phyloP scores from a whole-genome alignment of 2,329 filamentous ascomycete genomes.

The Penicillium polonicum region DNA sequence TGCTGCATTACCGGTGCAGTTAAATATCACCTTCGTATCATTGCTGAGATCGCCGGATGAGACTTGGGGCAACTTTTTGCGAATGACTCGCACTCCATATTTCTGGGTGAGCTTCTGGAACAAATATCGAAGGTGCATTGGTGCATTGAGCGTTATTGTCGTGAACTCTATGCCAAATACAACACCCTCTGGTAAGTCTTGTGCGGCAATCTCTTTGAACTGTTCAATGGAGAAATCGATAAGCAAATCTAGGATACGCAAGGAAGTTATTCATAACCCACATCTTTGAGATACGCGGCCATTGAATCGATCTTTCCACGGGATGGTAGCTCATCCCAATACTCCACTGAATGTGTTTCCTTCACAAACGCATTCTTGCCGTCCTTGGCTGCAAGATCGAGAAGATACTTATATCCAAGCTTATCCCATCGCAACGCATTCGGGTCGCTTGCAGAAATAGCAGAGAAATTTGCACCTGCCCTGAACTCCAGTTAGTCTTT shows the following conservation, averaged over 20 bases:
- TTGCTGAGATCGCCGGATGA: conserved; percentile 5
- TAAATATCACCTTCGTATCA: conserved; percentile 8
- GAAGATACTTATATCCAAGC: conserved; percentile 42
- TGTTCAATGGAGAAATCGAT: background rate
- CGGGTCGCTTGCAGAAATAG: conserved; percentile 43
- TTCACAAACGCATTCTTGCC: conserved; percentile 41
- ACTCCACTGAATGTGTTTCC: conserved; percentile 36
- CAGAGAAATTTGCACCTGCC: conserved; percentile 50
- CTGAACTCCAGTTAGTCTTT: conserved; percentile 12
- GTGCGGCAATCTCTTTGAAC: conserved; percentile 25
- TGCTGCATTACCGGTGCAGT: conserved; percentile 36
- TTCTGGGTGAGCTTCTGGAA: conserved; percentile 25
- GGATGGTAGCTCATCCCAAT: conserved; percentile 44
- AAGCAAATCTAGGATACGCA: background rate
- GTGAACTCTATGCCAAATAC: conserved; percentile 40
- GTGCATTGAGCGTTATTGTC: conserved; percentile 41
- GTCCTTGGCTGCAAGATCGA: conserved; percentile 33
- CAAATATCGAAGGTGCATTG: conserved; percentile 35
- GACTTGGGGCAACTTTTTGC: background rate
- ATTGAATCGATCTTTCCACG: conserved; percentile 45
- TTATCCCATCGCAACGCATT: conserved; percentile 47
- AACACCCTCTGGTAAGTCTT: conserved; percentile 34
- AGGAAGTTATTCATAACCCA: conserved; percentile 9
- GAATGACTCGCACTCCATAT: conserved; percentile 4
- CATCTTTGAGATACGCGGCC: conserved; percentile 44